Evolutionary conservation across 768 basidiomycete genomes (phyloP).

Genomic region (Suillus ampliporus): DNA sequence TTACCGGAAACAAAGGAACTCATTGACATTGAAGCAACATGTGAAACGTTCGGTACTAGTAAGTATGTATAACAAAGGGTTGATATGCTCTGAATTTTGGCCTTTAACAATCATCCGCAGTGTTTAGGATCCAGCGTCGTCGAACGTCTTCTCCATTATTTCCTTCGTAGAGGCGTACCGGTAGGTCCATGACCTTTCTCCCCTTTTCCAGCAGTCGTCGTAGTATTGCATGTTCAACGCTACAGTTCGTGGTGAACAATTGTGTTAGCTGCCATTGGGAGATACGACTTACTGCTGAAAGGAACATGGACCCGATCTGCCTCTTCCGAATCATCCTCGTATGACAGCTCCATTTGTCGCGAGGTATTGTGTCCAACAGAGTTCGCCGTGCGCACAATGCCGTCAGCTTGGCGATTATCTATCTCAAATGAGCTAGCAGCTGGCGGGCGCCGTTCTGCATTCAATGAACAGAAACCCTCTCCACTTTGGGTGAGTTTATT

Average conservation of each 20-base stretch:
- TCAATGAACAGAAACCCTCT: not conserved
- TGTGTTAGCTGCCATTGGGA: slow-evolving; percentile 12
- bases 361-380: slow-evolving; percentile 6
- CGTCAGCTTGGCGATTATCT: slow-evolving; percentile 2
- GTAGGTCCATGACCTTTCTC: slow-evolving; percentile 28
- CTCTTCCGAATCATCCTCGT: slow-evolving; percentile 25
- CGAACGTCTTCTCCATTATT: slow-evolving; percentile 26
- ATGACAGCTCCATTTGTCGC: slow-evolving; percentile 14
- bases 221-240: slow-evolving; percentile 30
- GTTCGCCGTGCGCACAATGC: not conserved
- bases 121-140: not conserved
- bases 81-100: not conserved
- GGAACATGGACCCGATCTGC: slow-evolving; percentile 20
- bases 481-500: slow-evolving; percentile 11
- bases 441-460: slow-evolving; percentile 10
- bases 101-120: not conserved
- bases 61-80: not conserved
- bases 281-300: slow-evolving; percentile 33
- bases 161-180: slow-evolving; percentile 40
- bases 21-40: not conserved
- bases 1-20: not conserved
- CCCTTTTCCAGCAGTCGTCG: slow-evolving; percentile 12
- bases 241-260: slow-evolving; percentile 12
- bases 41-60: not conserved
- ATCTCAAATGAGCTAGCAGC: slow-evolving; percentile 8